phyloP scores from a whole-genome alignment of 1,284 basidiomycete genomes.

The Sanghuangporus weigelae region DNA sequence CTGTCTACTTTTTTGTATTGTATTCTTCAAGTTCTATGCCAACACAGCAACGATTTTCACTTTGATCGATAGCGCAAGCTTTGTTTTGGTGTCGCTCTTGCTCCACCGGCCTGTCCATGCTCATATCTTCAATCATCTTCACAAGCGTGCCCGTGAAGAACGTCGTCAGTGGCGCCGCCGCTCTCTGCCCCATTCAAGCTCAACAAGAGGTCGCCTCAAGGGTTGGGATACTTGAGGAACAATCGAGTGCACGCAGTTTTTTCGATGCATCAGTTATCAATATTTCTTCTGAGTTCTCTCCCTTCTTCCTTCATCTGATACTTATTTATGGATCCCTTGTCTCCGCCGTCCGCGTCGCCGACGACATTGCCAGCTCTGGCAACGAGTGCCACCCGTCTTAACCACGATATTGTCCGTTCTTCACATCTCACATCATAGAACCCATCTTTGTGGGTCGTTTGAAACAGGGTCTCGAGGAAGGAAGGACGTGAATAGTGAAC shows the following conservation, averaged over 20 bases:
- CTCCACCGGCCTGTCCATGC: too few species aligned
- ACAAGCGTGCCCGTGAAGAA: background rate
- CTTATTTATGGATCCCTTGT: background rate
- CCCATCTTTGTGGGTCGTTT: background rate
- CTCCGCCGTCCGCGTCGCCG: background rate
- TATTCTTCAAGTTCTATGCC: background rate
- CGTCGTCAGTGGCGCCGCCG: background rate
- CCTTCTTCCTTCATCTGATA: background rate
- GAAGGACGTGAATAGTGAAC: background rate
- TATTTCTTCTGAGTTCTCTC: background rate
- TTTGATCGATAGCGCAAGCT: background rate
- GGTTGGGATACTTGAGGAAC: background rate
- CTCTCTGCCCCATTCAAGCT: background rate
- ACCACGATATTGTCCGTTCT: background rate
- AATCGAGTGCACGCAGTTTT: background rate
- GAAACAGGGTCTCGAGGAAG: background rate
- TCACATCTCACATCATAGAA: background rate
- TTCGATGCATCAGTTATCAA: background rate
- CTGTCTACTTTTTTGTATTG: background rate
- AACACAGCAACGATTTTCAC: background rate
- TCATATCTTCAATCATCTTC: background rate
- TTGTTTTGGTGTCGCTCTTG: background rate
- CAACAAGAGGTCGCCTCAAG: background rate
- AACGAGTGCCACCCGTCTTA: too few species aligned
- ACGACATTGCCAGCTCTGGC: background rate